Percentiles rank a stretch among this genome's conserved stretches.
These are phyloP conservation scores for Talaromyces borbonicus DNA, from an alignment of 495 filamentous ascomycete genomes.

Conservation along the genomic window DNA sequence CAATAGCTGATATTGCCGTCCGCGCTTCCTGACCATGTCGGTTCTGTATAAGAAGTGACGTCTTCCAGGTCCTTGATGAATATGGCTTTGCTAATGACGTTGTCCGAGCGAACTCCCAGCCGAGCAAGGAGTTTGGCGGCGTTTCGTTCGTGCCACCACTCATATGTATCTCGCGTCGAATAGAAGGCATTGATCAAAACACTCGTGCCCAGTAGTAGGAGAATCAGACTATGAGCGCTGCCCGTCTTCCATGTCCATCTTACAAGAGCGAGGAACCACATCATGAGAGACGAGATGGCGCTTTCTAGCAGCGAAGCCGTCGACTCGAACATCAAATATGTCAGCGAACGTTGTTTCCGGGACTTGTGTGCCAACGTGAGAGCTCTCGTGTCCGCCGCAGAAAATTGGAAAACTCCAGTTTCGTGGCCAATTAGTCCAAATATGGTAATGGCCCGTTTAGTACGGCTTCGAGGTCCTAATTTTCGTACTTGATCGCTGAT, in stretches of 20 bases:
- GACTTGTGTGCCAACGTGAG: slow-evolving; percentile 37
- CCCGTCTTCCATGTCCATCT: slow-evolving; percentile 57
- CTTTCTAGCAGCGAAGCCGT: slow-evolving; percentile 58
- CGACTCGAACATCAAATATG: slow-evolving; percentile 60
- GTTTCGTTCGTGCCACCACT: slow-evolving; percentile 80
- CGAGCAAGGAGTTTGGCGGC: slow-evolving; percentile 69
- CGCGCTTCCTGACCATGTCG: slow-evolving; percentile 20
- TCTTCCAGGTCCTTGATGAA: slow-evolving; percentile 77
- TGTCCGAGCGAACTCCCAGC: slow-evolving; percentile 68
- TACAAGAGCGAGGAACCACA: slow-evolving; percentile 57
- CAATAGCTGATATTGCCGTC: slow-evolving; percentile 30
- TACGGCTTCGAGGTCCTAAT: slow-evolving; percentile 67
- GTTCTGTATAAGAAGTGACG: slow-evolving; percentile 36
- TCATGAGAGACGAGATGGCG: slow-evolving; percentile 58
- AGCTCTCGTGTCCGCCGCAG: slow-evolving; percentile 28
- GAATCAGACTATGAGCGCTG: slow-evolving; percentile 64
- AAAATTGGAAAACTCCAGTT: slow-evolving; percentile 54
- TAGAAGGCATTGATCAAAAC: slow-evolving; percentile 60
- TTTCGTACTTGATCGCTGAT: slow-evolving; percentile 78
- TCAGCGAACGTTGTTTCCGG: slow-evolving; percentile 57
- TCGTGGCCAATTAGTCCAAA: slow-evolving; percentile 81
- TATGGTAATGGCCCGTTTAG: slow-evolving; percentile 81
- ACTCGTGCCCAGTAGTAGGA: slow-evolving; percentile 58
- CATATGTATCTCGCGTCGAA: slow-evolving; percentile 52
- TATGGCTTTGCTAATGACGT: slow-evolving; percentile 74